A percentile compares a stretch with the other conserved stretches of the same genome.
Evolutionary conservation across 192 early-diverging fungal genomes (phyloP).

Genomic region (Umbelopsis sp.): DNA sequence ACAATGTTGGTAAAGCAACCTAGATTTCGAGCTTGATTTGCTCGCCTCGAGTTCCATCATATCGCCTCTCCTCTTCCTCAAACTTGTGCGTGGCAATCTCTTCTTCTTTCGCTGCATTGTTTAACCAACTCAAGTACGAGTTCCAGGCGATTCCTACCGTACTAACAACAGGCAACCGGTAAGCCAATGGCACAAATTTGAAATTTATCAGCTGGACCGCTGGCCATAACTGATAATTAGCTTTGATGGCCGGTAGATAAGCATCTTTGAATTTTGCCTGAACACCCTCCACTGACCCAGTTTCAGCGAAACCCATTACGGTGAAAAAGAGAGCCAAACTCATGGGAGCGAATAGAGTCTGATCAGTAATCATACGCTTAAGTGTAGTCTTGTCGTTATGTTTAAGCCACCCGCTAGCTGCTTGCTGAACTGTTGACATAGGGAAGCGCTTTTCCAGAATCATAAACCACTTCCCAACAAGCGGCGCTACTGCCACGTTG

Average conservation of each 20-base stretch:
- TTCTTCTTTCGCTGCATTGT: constrained; percentile 44
- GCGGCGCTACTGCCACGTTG: constrained; percentile 68
- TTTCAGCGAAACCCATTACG: constrained; percentile 66
- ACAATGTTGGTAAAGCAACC: too few relatives aligned
- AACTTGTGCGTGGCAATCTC: constrained; percentile 13
- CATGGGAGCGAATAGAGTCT: constrained; percentile 67
- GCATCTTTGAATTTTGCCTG: constrained; percentile 60
- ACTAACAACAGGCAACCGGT: constrained; percentile 73
- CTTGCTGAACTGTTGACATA: constrained; percentile 27
- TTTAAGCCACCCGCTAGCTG: not conserved
- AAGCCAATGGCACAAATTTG: constrained; percentile 65
- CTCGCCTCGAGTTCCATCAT: constrained; percentile 12
- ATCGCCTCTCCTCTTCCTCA: not conserved
- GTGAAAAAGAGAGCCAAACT: constrained; percentile 69
- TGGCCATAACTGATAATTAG: constrained; percentile 79
- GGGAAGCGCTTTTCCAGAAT: constrained; percentile 69
- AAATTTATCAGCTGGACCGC: constrained; percentile 75
- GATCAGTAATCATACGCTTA: constrained; percentile 64
- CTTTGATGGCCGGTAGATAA: constrained; percentile 60
- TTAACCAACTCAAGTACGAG: constrained; percentile 69
- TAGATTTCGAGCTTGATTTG: constrained; percentile 15
- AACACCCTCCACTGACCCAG: constrained; percentile 48
- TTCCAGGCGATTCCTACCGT: constrained; percentile 77
- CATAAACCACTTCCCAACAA: constrained; percentile 70
- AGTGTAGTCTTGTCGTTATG: constrained; percentile 36